Evolutionary conservation across 2,329 filamentous ascomycete species (phyloP).

Genomic region (Claviceps citrina): DNA sequence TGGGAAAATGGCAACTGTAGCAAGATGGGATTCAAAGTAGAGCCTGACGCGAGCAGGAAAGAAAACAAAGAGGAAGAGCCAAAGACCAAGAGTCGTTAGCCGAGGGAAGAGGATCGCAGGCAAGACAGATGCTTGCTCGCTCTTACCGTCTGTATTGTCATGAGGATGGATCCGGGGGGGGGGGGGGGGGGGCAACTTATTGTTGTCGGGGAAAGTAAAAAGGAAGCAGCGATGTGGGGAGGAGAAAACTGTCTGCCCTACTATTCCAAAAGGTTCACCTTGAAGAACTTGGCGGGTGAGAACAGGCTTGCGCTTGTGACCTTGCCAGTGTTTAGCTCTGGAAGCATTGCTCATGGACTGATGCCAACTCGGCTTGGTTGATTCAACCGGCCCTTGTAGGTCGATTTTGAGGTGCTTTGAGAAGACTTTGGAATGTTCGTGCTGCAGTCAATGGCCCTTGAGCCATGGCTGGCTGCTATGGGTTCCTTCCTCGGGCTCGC

Average conservation of each 20-base stretch:
- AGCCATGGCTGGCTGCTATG: not conserved
- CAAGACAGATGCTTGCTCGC: slow-evolving; percentile 2
- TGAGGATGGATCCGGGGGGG: not conserved
- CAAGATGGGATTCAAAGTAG: slow-evolving; percentile 6
- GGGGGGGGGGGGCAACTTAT: not conserved
- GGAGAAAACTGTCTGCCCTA: no score
- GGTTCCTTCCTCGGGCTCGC: not conserved
- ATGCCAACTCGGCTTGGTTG: not conserved
- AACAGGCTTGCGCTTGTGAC: not conserved
- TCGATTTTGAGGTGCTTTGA: no score
- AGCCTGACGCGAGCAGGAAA: slow-evolving; percentile 2
- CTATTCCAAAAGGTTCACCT: not conserved
- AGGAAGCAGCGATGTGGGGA: slow-evolving; percentile 5
- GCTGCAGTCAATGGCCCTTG: not conserved
- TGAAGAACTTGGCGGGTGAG: not conserved
- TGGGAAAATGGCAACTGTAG: slow-evolving; percentile 14
- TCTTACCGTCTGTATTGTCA: slow-evolving; percentile 5
- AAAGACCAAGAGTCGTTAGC: slow-evolving; percentile 1
- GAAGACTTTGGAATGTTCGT: no score
- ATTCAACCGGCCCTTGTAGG: not conserved
- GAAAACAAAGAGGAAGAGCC: slow-evolving; percentile 2
- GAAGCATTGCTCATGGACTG: not conserved
- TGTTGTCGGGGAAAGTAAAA: not conserved
- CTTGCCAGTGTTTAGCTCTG: not conserved
- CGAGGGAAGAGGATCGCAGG: slow-evolving; percentile 1